Conservation (phyloP, 2,329 filamentous ascomycete genomes). For the Aureobasidium lini region DNA sequence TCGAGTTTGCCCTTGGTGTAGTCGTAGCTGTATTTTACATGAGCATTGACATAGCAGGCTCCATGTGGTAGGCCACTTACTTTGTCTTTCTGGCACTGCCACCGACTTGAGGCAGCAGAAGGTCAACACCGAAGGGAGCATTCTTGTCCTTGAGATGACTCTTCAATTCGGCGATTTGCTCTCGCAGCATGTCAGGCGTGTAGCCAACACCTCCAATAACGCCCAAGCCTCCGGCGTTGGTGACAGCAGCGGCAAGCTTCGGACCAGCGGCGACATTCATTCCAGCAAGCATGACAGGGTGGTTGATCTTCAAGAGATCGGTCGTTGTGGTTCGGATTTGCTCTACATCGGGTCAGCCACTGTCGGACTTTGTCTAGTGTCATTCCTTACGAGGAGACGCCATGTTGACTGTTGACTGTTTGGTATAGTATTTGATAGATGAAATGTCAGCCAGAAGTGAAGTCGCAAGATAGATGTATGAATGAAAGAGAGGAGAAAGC, state of each 20-base stretch:
- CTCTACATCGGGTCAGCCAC: conserved; percentile 48
- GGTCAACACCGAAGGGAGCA: conserved; percentile 88
- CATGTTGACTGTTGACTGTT: conserved; percentile 41
- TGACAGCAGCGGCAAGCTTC: conserved; percentile 91
- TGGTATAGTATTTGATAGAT: conserved; percentile 3
- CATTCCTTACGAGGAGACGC: conserved; percentile 66
- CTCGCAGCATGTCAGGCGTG: conserved; percentile 91
- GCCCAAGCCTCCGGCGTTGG: conserved; percentile 91
- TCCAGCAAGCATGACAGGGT: conserved; percentile 89
- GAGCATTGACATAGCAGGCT: not conserved
- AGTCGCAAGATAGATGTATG: not conserved
- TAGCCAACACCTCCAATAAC: conserved; percentile 95
- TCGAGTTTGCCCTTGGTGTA: conserved; percentile 98
- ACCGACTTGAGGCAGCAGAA: conserved; percentile 89
- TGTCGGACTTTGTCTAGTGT: conserved; percentile 19
- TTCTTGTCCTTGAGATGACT: conserved; percentile 80
- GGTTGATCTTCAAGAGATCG: conserved; percentile 96
- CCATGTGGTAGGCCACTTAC: not conserved
- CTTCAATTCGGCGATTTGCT: conserved; percentile 94
- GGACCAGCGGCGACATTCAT: conserved; percentile 99
- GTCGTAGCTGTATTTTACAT: conserved; percentile 64
- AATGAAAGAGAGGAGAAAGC: not conserved
- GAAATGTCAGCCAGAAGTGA: not conserved
- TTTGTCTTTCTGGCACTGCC: conserved; percentile 89
- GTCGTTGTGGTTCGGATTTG: conserved; percentile 86